These are phyloP conservation scores for Mycena alexandri DNA, from an alignment of 768 basidiomycete genomes.

Conservation along the genomic window DNA sequence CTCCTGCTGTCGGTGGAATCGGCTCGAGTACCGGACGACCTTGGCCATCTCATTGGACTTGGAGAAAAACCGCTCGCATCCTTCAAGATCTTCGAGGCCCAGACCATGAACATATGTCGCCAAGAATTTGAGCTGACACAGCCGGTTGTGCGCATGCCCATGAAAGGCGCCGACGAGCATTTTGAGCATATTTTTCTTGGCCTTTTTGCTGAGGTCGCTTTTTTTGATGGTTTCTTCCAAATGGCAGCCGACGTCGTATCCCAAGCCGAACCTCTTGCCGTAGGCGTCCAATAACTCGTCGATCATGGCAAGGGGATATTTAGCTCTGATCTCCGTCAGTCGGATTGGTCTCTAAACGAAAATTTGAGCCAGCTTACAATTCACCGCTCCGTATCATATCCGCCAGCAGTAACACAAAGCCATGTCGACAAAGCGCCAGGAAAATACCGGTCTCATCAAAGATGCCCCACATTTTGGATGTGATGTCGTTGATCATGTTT, in stretches of 20 bases:
- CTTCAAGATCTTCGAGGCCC: conserved; percentile 31
- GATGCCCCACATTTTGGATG: background rate
- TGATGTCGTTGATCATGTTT: conserved; percentile 40
- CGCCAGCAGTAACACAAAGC: conserved; percentile 33
- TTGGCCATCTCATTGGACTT: conserved; percentile 23
- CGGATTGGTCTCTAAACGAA: too few relatives aligned
- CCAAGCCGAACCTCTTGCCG: conserved; percentile 7
- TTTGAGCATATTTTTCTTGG: too few relatives aligned
- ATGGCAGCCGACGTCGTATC: background rate
- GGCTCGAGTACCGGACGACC: conserved; percentile 6
- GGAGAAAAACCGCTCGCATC: conserved; percentile 31
- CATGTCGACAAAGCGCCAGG: conserved; percentile 40
- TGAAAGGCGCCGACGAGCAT: conserved; percentile 18
- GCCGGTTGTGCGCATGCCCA: conserved; percentile 25
- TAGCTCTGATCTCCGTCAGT: background rate
- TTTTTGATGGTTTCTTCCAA: background rate
- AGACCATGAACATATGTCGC: conserved; percentile 24
- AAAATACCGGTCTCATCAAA: conserved; percentile 41
- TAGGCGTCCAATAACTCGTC: background rate
- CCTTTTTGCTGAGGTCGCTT: too few relatives aligned
- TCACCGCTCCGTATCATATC: conserved; percentile 43
- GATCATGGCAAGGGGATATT: background rate
- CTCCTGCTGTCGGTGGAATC: conserved; percentile 1
- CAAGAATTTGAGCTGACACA: conserved; percentile 27
- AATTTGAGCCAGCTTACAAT: background rate